Evolutionary conservation across 176 grass and related monocot genomes (phyloP), one percentile per base, ranked within the genome.

Genomic region (Areca catechu): DNA sequence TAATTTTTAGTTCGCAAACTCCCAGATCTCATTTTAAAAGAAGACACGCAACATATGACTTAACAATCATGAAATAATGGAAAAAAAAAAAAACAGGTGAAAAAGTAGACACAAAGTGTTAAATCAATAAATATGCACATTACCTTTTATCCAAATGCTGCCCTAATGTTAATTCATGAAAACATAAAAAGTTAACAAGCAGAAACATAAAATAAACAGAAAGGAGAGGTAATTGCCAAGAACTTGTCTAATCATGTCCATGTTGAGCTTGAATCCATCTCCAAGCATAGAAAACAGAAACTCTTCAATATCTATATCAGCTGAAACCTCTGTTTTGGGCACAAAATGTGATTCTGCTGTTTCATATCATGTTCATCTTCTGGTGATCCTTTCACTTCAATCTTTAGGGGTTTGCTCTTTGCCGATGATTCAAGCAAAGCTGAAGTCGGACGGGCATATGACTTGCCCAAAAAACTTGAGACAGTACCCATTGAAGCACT

Each of bases 241-340:
- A 76, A 88, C 86, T 51, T 85, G 58, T 74, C 43, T 80, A 51
- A 97, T 97, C 53, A 80, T 57, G 62, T 79, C 77, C 62, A 61
- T 85, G 67, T 43, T 82, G 52, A 97, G 86, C 51, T 88, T 91
- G 72, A 87, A 97, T 71, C 92, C 92, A 68, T 90, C 92, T 71
- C 80, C 86, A 76, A 97, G 83, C 86, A 97, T 97, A 71, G 68
- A 82, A 79, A 90, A 88, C n/a, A 96, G 80, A 50, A 90, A 97
- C 43, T 90, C 80, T 70, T 96, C 92, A 50, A 95, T 65, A 83
- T 90, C 79, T 49, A 65, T 83, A 64, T 95, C 76, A 70, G 61
- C 51, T 51, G 86, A 68, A 79, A 55, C 72, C 20, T 83, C 82
- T 71, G 55, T 82, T 68, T 71, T 80, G 22, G 78, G 48, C 68